Conservation (phyloP, 805 yeast species). For the Vanderwaltozyma yarrowii region DNA sequence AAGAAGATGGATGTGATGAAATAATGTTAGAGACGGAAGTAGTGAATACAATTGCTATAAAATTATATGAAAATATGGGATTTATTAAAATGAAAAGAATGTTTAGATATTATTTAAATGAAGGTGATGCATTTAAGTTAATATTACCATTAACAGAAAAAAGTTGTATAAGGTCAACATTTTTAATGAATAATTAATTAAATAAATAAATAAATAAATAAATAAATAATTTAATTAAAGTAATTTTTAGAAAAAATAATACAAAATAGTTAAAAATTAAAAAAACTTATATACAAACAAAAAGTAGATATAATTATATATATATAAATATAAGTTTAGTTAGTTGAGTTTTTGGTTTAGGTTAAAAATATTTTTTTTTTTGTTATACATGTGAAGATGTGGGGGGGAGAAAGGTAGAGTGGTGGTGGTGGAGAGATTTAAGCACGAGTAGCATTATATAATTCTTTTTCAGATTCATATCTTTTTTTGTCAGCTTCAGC, state of each 20-base stretch:
- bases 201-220: no score
- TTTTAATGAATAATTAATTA: slow-evolving; percentile 21
- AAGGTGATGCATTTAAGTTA: slow-evolving; percentile 86
- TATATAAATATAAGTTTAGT: no score
- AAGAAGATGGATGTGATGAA: slow-evolving; percentile 64
- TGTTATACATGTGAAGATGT: no score
- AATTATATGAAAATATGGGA: slow-evolving; percentile 65
- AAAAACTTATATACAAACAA: no score
- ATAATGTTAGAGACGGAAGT: slow-evolving; percentile 91
- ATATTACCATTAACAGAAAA: slow-evolving; percentile 68
- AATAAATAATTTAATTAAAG: no score
- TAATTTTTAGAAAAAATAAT: no score
- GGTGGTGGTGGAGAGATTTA: no score
- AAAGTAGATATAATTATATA: no score
- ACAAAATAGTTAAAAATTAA: no score
- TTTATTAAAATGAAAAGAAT: slow-evolving; percentile 66
- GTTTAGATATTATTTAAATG: slow-evolving; percentile 79
- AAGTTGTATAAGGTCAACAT: slow-evolving; percentile 46
- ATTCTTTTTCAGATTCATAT: slow-evolving; percentile 93
- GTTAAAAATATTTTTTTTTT: no score
- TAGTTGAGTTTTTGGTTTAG: no score
- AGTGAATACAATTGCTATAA: slow-evolving; percentile 58
- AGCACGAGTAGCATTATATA: slow-evolving; percentile 43
- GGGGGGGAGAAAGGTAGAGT: no score
- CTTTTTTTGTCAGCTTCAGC: slow-evolving; percentile 96